phyloP scores from a whole-genome alignment of 371 early-diverging fungal genomes.

The Vavraia culicis region DNA sequence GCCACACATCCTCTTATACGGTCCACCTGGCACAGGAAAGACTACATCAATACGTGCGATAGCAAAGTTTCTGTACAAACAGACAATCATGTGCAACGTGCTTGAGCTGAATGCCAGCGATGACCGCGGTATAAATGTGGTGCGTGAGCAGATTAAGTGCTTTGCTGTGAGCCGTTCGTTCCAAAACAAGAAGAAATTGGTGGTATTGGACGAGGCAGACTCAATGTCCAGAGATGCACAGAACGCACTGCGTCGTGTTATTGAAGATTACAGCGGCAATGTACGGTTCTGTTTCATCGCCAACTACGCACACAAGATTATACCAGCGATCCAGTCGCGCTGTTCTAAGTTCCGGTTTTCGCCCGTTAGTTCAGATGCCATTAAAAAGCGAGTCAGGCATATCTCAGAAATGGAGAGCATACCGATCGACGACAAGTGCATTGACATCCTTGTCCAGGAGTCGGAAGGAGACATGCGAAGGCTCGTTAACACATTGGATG shows the following conservation, averaged over 20 bases:
- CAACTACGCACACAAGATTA: conserved; percentile 87
- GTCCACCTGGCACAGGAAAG: conserved; percentile 93
- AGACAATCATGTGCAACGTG: conserved; percentile 61
- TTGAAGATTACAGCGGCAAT: conserved; percentile 77
- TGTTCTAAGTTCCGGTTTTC: conserved; percentile 89
- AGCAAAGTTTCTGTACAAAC: conserved; percentile 58
- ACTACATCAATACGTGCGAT: conserved; percentile 79
- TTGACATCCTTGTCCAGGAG: conserved; percentile 53
- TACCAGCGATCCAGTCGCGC: conserved; percentile 83
- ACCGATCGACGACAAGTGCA: conserved; percentile 53
- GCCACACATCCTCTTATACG: conserved; percentile 80
- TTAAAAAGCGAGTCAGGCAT: conserved; percentile 51
- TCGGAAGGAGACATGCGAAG: conserved; percentile 84
- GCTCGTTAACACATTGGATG: conserved; percentile 54
- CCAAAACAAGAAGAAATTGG: conserved; percentile 49
- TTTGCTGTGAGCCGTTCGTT: conserved; percentile 44
- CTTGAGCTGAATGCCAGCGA: conserved; percentile 93
- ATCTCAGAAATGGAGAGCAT: conserved; percentile 55
- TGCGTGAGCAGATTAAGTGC: conserved; percentile 77
- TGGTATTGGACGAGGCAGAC: conserved; percentile 97
- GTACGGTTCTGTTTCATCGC: conserved; percentile 90
- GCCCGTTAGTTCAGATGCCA: conserved; percentile 56
- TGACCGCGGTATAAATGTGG: conserved; percentile 90
- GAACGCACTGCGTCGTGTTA: conserved; percentile 80
- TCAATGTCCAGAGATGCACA: conserved; percentile 94